These are phyloP conservation scores for Debaryomyces udenii DNA, from an alignment of 1,139 yeast species.

Conservation along the genomic window DNA sequence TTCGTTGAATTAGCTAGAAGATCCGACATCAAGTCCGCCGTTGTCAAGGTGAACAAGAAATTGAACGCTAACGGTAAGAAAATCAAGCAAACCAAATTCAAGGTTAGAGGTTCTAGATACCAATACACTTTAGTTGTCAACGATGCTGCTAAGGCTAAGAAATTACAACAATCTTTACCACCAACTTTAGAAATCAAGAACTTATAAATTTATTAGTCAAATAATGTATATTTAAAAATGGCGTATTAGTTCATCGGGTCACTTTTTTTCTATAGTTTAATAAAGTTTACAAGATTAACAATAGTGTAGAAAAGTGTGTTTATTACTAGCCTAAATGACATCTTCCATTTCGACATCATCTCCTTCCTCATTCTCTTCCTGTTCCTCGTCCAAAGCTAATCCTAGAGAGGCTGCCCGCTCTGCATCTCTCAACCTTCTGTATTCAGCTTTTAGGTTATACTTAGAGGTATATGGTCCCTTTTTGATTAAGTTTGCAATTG, in stretches of 20 bases:
- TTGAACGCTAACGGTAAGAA: constrained; percentile 81
- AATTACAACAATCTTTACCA: constrained; percentile 97
- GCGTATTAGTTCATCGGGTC: constrained; percentile 14
- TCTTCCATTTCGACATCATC: constrained; percentile 51
- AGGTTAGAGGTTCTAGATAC: constrained; percentile 95
- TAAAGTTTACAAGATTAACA: constrained; percentile 9
- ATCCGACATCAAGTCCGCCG: constrained; percentile 92
- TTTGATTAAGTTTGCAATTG: constrained; percentile 85
- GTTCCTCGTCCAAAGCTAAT: constrained; percentile 40
- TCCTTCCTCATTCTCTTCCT: constrained; percentile 52
- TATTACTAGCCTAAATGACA: constrained; percentile 28
- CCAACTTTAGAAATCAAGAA: constrained; percentile 84
- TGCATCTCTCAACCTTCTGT: constrained; percentile 76
- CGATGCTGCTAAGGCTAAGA: constrained; percentile 98
- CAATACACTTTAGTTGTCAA: constrained; percentile 95
- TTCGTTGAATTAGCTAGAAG: constrained; percentile 98
- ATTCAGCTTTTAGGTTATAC: constrained; percentile 88
- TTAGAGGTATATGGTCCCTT: constrained; percentile 96
- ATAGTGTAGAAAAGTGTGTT: background rate
- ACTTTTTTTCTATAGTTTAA: constrained; percentile 13
- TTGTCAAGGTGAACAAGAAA: constrained; percentile 90
- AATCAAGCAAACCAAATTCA: constrained; percentile 95
- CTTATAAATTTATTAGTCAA: constrained; percentile 43
- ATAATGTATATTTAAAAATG: constrained; percentile 18
- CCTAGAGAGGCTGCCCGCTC: constrained; percentile 72